Base-by-base conservation (phyloP, 345 rosid genomes). In the Erodium maritimum region DNA sequence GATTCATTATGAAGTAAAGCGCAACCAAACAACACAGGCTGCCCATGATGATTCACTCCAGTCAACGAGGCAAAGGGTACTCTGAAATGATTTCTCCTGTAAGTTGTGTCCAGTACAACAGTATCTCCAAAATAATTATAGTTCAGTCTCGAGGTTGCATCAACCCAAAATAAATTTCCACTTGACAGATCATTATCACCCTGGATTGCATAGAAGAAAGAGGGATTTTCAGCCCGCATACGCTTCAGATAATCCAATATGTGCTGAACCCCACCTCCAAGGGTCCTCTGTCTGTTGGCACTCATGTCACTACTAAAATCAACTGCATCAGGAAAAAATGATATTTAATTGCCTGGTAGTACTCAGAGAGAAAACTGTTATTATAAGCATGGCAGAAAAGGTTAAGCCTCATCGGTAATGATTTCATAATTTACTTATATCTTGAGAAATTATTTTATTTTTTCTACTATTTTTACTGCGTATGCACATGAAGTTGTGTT, bases 11-110 rank as follows among this genome's bases (percentile, higher is more conserved):
- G 57, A 48, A 87, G 58, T 55, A 87, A 60, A 13, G 86, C 95
- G 63, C 82, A 80, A 3, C 95, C 95, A 50, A 87, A 79, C 69
- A 87, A 73, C 55, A 82, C 77, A 5, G 95, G 91, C 53, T 80
- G 89, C 8, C 83, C 84, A 23, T 87, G 95, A 69, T 87, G 89
- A 67, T 87, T 87, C 51, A 82, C 21, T 42, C 95, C 95, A 0
- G 83, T 75, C 56, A 87, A 82, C 1, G 95, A 80, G 23, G 81
- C 91, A 66, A 87, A 79, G 0, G 95, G 95, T 17, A 82, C 74
- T 62, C 68, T 78, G 46, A 71, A 71, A 21, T 64, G 59, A 52
- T 67, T 76, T 5, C 62, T 64, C 59, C 69, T 70, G 65, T 81
- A 85, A 0, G 71, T 59, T 8, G 89, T 80, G 71, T 82, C 82